These are phyloP conservation scores for Vicia faba DNA, from an alignment of 306 rosid genomes.

Conservation along the genomic window DNA sequence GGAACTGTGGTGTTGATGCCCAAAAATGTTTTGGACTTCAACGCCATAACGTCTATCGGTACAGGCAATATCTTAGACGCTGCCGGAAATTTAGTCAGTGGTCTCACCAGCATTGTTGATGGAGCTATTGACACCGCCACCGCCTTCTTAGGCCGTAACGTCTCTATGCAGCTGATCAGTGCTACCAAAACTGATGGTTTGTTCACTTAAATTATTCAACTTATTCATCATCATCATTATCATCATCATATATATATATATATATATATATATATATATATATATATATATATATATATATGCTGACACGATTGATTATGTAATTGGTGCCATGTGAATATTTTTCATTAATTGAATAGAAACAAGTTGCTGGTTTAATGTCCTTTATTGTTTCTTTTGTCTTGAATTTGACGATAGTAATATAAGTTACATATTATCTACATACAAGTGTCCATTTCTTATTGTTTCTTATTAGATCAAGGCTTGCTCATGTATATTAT, in stretches of 20 bases:
- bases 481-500: not conserved
- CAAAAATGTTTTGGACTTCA: constrained; percentile 45
- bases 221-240: too few species aligned
- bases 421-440: not conserved
- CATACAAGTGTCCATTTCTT: not conserved
- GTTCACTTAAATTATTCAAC: not conserved
- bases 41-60: not conserved
- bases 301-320: too few species aligned
- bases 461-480: not conserved
- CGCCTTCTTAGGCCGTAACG: constrained; percentile 28
- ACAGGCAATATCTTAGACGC: not conserved
- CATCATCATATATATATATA: too few species aligned
- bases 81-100: not conserved
- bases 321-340: not conserved
- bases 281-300: too few species aligned
- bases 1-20: constrained; percentile 51
- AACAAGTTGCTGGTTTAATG: not conserved
- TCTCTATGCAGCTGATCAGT: constrained; percentile 42
- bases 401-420: not conserved
- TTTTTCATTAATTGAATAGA: not conserved
- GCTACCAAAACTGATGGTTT: constrained; percentile 36
- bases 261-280: too few species aligned
- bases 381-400: not conserved
- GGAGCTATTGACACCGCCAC: not conserved
- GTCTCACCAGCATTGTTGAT: not conserved